Evolutionary conservation across 306 rosid genomes (phyloP).

Genomic region (Trifolium dubium): DNA sequence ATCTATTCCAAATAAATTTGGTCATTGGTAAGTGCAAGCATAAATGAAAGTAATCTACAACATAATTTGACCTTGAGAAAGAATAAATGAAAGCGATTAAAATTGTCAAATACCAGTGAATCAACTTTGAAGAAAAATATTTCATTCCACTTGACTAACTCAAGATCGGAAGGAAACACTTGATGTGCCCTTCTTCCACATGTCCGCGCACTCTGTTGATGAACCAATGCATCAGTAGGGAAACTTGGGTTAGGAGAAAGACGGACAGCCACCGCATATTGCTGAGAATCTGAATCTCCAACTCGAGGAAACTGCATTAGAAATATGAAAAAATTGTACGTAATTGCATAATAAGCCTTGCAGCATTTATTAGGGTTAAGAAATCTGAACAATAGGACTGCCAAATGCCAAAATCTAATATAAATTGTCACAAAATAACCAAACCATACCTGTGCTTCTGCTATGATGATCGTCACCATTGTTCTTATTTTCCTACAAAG

Average conservation of each 20-base stretch:
- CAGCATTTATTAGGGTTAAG: neutral
- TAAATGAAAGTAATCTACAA: neutral
- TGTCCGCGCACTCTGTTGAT: constrained; percentile 91
- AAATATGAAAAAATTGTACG: constrained; percentile 27
- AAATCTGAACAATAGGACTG: constrained; percentile 5
- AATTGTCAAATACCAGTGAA: constrained; percentile 62
- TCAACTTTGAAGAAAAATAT: constrained; percentile 94
- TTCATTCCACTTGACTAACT: constrained; percentile 89
- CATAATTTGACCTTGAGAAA: constrained; percentile 13
- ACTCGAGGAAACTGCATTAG: constrained; percentile 73
- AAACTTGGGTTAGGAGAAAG: constrained; percentile 63
- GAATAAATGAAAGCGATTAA: constrained; percentile 25
- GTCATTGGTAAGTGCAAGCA: constrained; percentile 28
- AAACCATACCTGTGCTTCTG: constrained; percentile 76
- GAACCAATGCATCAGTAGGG: constrained; percentile 52
- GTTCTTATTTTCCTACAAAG: constrained; percentile 60
- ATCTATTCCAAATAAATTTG: constrained; percentile 12
- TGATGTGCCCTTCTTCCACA: constrained; percentile 70
- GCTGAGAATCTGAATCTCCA: constrained; percentile 66
- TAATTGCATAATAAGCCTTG: constrained; percentile 9
- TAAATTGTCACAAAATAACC: constrained; percentile 18
- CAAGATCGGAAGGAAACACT: constrained; percentile 58
- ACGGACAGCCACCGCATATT: constrained; percentile 75
- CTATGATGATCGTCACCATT: constrained; percentile 74
- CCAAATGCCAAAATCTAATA: constrained; percentile 33